Evolutionary conservation across 768 basidiomycete species (phyloP).

Genomic region (Xerocomellus dryophilus): DNA sequence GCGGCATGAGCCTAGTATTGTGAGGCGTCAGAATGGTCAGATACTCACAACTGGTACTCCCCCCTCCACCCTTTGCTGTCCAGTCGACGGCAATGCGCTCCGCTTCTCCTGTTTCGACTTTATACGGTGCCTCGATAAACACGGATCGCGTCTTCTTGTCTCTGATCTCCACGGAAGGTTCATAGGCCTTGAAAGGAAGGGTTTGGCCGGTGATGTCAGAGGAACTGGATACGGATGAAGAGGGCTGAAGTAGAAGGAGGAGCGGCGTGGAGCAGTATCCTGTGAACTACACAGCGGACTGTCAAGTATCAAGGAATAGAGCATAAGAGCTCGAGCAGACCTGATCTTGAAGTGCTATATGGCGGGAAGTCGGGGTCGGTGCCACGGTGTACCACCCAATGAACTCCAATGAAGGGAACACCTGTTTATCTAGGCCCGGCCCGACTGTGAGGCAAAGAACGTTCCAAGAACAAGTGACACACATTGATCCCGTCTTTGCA

Average conservation of each 20-base stretch:
- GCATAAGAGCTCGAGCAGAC: conserved; percentile 35
- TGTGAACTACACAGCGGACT: conserved; percentile 57
- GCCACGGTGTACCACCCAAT: conserved; percentile 98
- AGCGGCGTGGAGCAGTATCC: conserved; percentile 85
- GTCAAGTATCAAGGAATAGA: background rate
- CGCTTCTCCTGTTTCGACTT: conserved; percentile 95
- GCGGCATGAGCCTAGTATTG: conserved; percentile 1
- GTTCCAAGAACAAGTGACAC: conserved; percentile 19
- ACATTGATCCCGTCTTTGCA: conserved; percentile 88
- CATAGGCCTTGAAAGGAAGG: conserved; percentile 91
- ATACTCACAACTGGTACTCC: conserved; percentile 72
- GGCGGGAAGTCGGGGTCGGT: conserved; percentile 62
- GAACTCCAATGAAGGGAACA: conserved; percentile 95
- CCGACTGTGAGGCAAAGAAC: conserved; percentile 5
- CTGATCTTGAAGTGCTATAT: conserved; percentile 85
- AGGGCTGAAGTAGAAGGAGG: conserved; percentile 71
- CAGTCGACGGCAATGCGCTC: conserved; percentile 98
- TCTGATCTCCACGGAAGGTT: conserved; percentile 82
- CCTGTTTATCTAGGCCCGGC: conserved; percentile 91
- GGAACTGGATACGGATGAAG: conserved; percentile 41
- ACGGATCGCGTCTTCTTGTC: conserved; percentile 73
- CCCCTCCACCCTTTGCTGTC: conserved; percentile 82
- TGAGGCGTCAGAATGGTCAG: background rate
- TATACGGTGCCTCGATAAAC: conserved; percentile 82
- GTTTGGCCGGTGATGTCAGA: conserved; percentile 62